Evolutionary conservation across 257 asterid species (phyloP).

Genomic region (Gentiana macrophylla): DNA sequence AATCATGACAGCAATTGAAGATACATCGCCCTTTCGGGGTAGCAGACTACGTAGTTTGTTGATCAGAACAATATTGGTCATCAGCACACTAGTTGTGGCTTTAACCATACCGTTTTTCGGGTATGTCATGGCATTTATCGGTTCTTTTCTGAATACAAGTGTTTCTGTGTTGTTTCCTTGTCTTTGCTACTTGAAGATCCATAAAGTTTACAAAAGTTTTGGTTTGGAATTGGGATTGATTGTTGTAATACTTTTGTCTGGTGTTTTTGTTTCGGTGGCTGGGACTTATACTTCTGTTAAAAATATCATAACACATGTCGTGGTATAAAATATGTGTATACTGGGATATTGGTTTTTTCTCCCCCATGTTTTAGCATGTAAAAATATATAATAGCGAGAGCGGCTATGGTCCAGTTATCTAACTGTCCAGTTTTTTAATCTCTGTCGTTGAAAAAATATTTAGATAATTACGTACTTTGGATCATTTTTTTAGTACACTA

Average conservation of each 20-base stretch:
- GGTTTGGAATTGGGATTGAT: slow-evolving; percentile 22
- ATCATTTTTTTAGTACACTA: too few relatives aligned
- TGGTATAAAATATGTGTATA: too few relatives aligned
- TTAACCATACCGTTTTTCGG: slow-evolving; percentile 20
- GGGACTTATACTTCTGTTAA: slow-evolving; percentile 39
- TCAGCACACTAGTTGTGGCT: slow-evolving; percentile 12
- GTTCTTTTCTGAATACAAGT: slow-evolving; percentile 27
- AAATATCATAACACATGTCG: slow-evolving; percentile 13
- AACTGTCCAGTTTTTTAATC: too few relatives aligned
- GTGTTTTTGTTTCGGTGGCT: slow-evolving; percentile 13
- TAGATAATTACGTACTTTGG: too few relatives aligned
- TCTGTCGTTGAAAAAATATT: too few relatives aligned
- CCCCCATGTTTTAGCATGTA: too few relatives aligned
- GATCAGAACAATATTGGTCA: slow-evolving; percentile 12
- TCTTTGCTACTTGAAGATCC: slow-evolving; percentile 38
- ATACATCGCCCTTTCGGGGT: background rate
- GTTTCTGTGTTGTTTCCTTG: slow-evolving; percentile 40
- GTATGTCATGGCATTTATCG: slow-evolving; percentile 42
- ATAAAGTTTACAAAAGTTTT: slow-evolving; percentile 9
- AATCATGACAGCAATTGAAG: slow-evolving; percentile 16
- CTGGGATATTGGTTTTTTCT: too few relatives aligned
- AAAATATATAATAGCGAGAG: too few relatives aligned
- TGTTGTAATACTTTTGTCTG: slow-evolving; percentile 16
- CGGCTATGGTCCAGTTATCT: too few relatives aligned
- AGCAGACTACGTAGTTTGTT: slow-evolving; percentile 8